Base-by-base conservation (phyloP, 768 basidiomycete genomes). In the Ramaria sp. region DNA sequence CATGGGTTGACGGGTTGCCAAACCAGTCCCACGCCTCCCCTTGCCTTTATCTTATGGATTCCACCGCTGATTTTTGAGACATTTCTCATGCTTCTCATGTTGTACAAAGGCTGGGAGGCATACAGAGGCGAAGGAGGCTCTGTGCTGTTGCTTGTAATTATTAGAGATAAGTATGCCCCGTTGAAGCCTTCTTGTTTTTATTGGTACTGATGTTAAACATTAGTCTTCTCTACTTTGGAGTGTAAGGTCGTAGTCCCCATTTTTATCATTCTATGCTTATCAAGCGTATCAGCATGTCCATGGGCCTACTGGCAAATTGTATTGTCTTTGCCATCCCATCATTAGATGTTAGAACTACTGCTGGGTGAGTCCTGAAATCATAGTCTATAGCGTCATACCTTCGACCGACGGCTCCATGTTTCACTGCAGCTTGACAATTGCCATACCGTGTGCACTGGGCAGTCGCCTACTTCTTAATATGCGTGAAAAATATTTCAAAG, bases 381-480 rank as follows among this genome's bases (percentile, higher is more conserved):
- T 2, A 4, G 10, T 13, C 11, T 11, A 4, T 10, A 13, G 3
- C 2, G 10, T 46, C 17, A 1, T 27, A 11, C n/a, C 3, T 46
- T 11, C 2, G 12, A 10, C 19, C 24, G 10, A 27, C n/a, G 6
- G 10, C 42, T 27, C 4, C n/a, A 38, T 53, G 12, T 5, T 41
- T 17, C 30, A 37, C 9, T 37, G 2, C 9, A 67, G 22, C 60
- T 38, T 22, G 9, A 72, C 79, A 3, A 72, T 81, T 20, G 78
- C 81, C 1, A 70, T 83, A 67, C 78, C 81, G 0, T 81, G 78
- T 62, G 76, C 80, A 7, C 70, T 83, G 54, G 72, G 78, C n/a
- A 82, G 77, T 62, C 71, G 80, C 20, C 71, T 82, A 12, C 73
- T 78, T 22, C 69, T 82, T 27, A 82, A 82, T 59, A 76, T 82